Conservation (phyloP, 140 eudicot genomes). For the Flaveria floridana region DNA sequence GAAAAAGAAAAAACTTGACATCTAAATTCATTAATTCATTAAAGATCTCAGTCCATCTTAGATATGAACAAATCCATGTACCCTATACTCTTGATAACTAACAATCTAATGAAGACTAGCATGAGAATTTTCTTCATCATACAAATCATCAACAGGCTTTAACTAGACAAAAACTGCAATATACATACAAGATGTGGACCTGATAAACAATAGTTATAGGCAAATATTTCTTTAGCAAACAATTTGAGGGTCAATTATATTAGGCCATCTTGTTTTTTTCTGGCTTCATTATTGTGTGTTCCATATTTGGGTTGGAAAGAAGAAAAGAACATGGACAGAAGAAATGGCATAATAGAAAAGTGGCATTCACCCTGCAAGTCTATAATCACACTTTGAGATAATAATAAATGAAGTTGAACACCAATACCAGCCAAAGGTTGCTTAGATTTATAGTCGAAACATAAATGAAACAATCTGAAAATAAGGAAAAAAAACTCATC, state of each 20-base stretch:
- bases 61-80: background rate
- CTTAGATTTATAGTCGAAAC: background rate
- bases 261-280: slow-evolving; percentile 16
- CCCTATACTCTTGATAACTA: background rate
- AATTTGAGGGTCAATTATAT: background rate
- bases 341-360: slow-evolving; percentile 7
- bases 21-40: background rate
- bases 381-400: background rate
- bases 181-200: background rate
- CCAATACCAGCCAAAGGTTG: background rate
- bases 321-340: background rate
- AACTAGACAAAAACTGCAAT: background rate
- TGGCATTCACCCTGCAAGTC: slow-evolving; percentile 2
- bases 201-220: background rate
- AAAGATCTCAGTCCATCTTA: background rate
- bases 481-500: background rate
- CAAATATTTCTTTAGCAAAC: background rate
- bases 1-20: background rate
- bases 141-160: background rate
- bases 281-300: slow-evolving; percentile 1
- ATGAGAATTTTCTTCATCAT: background rate
- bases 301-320: slow-evolving; percentile 6
- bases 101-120: background rate
- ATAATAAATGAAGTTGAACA: background rate
- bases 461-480: background rate